Conservation (phyloP, 768 basidiomycete genomes). For the Rhizopogon rudus region DNA sequence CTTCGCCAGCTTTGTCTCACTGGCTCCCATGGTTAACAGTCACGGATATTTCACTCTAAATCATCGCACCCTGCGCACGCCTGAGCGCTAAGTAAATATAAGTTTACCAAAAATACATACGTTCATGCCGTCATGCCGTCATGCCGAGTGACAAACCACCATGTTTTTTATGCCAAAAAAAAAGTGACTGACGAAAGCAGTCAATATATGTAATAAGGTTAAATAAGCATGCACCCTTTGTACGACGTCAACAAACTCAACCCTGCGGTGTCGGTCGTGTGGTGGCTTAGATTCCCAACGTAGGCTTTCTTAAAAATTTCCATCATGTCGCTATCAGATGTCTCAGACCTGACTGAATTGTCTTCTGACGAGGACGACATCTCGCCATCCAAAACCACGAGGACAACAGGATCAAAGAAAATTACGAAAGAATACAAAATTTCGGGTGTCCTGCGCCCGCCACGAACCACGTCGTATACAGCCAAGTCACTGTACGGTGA, state of each 20-base stretch:
- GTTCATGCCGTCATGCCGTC: too few species aligned
- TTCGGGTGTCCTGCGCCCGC: conserved; percentile 29
- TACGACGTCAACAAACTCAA: background rate
- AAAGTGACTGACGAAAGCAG: too few species aligned
- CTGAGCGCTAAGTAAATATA: too few species aligned
- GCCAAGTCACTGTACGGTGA: conserved; percentile 41
- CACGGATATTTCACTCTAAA: too few species aligned
- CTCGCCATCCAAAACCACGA: conserved; percentile 19
- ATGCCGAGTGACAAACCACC: too few species aligned
- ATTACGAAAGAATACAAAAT: conserved; percentile 25
- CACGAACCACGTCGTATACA: conserved; percentile 36
- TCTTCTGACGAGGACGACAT: conserved; percentile 35
- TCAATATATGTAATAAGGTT: background rate
- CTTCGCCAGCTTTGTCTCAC: too few species aligned
- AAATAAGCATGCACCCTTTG: background rate
- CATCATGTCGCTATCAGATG: conserved; percentile 33
- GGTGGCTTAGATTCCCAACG: background rate
- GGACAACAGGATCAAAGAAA: conserved; percentile 20
- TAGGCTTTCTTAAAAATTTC: background rate
- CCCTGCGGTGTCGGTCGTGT: background rate
- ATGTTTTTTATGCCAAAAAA: too few species aligned
- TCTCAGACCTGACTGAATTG: conserved; percentile 45
- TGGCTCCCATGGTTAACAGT: too few species aligned
- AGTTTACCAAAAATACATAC: too few species aligned
- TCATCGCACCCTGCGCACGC: too few species aligned